Conservation (phyloP, 768 basidiomycete genomes). For the Trametes sanguinea region DNA sequence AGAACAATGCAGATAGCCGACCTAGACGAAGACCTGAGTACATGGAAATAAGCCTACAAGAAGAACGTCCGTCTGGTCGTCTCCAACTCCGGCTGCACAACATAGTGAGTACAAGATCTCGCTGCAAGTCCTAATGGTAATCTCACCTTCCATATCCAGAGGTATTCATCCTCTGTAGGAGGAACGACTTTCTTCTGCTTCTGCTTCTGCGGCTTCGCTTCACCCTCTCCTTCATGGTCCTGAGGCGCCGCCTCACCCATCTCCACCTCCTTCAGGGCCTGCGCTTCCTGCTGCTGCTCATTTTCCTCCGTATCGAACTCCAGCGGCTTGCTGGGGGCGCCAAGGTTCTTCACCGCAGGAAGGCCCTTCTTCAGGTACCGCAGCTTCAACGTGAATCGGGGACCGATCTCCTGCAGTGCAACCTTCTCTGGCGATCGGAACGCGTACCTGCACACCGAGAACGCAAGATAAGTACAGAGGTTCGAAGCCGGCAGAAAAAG, state of each 20-base stretch:
- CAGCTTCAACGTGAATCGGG: conserved; percentile 93
- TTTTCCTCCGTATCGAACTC: conserved; percentile 45
- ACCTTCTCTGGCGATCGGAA: conserved; percentile 92
- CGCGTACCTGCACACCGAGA: conserved; percentile 62
- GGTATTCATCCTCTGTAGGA: conserved; percentile 72
- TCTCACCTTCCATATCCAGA: conserved; percentile 91
- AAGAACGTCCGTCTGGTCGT: conserved; percentile 90
- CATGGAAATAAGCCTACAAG: conserved; percentile 45
- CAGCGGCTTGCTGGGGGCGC: conserved; percentile 59
- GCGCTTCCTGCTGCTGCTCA: conserved; percentile 9
- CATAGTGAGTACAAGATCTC: conserved; percentile 11
- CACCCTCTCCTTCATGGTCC: conserved; percentile 38
- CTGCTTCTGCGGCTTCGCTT: conserved; percentile 18
- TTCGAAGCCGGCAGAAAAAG: conserved; percentile 2
- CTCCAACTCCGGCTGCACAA: conserved; percentile 84
- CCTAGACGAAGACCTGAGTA: too few species aligned
- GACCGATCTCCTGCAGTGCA: conserved; percentile 95
- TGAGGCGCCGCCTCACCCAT: conserved; percentile 31
- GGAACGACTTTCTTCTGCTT: conserved; percentile 44
- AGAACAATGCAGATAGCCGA: too few species aligned
- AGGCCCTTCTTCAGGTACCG: conserved; percentile 86
- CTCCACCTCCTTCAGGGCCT: conserved; percentile 26
- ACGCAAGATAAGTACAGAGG: conserved; percentile 4
- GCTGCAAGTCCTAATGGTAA: not conserved
- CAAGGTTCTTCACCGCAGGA: conserved; percentile 74